Evolutionary conservation across 306 rosid species (phyloP).

Genomic region (Rosa persica): DNA sequence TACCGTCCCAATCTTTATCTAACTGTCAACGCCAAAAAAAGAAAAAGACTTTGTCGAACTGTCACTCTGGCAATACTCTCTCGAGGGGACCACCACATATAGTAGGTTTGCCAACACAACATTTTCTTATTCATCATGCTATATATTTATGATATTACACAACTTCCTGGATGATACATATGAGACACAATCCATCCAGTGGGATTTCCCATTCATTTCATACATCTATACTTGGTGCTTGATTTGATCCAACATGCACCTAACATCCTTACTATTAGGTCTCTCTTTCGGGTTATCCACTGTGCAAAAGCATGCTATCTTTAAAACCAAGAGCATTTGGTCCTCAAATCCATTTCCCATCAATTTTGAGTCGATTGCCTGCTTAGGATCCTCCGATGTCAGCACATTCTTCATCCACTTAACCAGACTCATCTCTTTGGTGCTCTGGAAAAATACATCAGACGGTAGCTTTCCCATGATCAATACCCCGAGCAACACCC

Average conservation of each 20-base stretch:
- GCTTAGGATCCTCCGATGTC: conserved; percentile 60
- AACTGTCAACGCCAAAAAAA: too few species aligned
- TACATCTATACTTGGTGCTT: conserved; percentile 36
- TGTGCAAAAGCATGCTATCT: conserved; percentile 91
- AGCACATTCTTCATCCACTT: conserved; percentile 77
- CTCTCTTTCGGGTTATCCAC: conserved; percentile 79
- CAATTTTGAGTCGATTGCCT: conserved; percentile 58
- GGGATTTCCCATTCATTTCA: background rate
- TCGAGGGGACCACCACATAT: too few species aligned
- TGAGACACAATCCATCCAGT: background rate
- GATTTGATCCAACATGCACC: conserved; percentile 80
- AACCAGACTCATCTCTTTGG: conserved; percentile 71
- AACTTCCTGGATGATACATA: background rate
- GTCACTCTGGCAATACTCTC: too few species aligned
- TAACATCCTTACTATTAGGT: conserved; percentile 82
- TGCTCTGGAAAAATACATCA: conserved; percentile 61
- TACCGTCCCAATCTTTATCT: too few species aligned
- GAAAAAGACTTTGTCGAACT: too few species aligned
- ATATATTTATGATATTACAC: background rate
- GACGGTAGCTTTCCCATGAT: conserved; percentile 81
- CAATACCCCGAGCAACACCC: conserved; percentile 76
- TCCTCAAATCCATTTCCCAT: conserved; percentile 72
- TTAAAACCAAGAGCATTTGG: conserved; percentile 84
- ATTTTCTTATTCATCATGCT: background rate
- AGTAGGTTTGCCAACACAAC: background rate